Evolutionary conservation across 2,329 filamentous ascomycete genomes (phyloP), one percentile per base, ranked within the genome.

Genomic region (Coniella vitis): DNA sequence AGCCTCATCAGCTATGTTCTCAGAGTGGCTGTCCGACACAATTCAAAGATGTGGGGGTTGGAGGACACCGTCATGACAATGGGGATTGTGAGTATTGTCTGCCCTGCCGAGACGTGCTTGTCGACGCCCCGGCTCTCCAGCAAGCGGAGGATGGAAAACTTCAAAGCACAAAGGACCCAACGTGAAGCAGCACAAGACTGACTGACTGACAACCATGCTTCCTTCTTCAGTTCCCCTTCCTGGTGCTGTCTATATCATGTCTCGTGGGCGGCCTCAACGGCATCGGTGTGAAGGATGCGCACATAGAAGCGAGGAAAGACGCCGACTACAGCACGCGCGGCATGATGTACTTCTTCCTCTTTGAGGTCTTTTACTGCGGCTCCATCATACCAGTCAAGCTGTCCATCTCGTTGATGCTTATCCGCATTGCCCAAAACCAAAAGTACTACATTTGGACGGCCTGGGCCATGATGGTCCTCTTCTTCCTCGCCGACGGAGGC

Each of bases 341-440:
- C 34, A 16, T 49, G 50, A 49, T 49, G 50, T 52, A 52, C 38
- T 52, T 52, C 32, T 52, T 52, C 31, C 38, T 52, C 25, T 52
- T 52, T 19, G 50, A 52, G 31, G 50, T 52, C 35, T 52, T 52
- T 17, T 52, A 52, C 50, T 52, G 50, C 38, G 50, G 35, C 19
- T 19, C 50, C 25, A 52, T 52, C 31, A 42, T 52, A 21, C 50
- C 50, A 3, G 48, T 52, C 43, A 52, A 52, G 34, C 47, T 52
- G 4, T 52, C 50, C n/a, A 52, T 52, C 35, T 43, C 50, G 9
- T 16, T 52, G 5, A 52, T 52, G 50, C 50, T 52, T 12, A 52
- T 52, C 9, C 50, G 50, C 14, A 52, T 52, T 20, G 50, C 50
- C n/a, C 42, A 46, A 49, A 52, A 52, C n/a, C 50, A 42, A 21